phyloP scores from a whole-genome alignment of 257 asterid genomes.

The Solanum pennellii region DNA sequence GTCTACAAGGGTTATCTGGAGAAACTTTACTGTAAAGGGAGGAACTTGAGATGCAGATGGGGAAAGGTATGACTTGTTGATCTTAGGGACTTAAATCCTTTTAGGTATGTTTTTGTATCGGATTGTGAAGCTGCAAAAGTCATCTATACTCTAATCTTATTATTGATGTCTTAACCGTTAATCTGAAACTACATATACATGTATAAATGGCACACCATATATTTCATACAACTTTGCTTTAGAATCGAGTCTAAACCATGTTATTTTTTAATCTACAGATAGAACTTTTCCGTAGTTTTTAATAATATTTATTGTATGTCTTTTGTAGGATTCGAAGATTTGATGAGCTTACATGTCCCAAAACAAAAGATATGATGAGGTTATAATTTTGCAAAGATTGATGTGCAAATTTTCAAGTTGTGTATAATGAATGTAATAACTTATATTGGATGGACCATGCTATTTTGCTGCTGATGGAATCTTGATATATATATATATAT shows the following conservation, averaged over 20 bases:
- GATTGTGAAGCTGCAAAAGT: too few species aligned
- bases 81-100: neutral
- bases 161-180: neutral
- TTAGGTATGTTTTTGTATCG: neutral
- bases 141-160: too few species aligned
- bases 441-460: neutral
- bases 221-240: neutral
- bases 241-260: neutral
- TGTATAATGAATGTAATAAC: neutral
- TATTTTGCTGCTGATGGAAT: too few species aligned
- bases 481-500: neutral
- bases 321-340: neutral
- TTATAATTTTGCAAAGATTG: neutral
- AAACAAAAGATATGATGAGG: neutral
- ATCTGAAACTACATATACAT: neutral
- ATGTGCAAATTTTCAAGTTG: neutral
- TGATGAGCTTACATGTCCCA: neutral
- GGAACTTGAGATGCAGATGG: constrained; percentile 67
- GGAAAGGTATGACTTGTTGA: constrained; percentile 27
- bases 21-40: constrained; percentile 57
- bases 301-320: too few species aligned
- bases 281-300: too few species aligned
- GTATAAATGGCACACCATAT: too few species aligned
- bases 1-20: constrained; percentile 58
- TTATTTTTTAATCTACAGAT: too few species aligned